phyloP scores from a whole-genome alignment of 768 basidiomycete genomes.

The Tulasnella sp. region DNA sequence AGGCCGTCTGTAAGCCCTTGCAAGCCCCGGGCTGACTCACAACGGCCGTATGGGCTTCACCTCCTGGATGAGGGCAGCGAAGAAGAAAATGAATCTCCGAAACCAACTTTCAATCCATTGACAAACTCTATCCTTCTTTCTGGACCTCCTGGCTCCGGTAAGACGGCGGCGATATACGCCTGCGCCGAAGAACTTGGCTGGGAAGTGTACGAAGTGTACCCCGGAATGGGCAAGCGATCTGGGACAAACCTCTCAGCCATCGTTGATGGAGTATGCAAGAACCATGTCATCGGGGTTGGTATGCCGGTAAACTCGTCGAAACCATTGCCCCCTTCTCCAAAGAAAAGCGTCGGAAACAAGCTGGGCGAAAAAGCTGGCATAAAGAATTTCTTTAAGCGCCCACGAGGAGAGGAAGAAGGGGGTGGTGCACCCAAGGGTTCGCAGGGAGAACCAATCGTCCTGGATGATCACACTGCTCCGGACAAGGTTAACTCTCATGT shows the following conservation, averaged over 20 bases:
- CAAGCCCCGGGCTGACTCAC: not conserved
- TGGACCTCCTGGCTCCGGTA: conserved; percentile 82
- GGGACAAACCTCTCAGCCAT: conserved; percentile 71
- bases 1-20: conserved; percentile 18
- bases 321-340: not conserved
- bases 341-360: not conserved
- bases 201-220: conserved; percentile 96
- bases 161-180: conserved; percentile 89
- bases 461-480: conserved; percentile 66
- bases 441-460: conserved; percentile 37
- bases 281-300: conserved; percentile 62
- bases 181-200: conserved; percentile 91
- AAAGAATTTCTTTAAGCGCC: not conserved
- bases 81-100: conserved; percentile 1
- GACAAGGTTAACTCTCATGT: conserved; percentile 86
- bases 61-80: conserved; percentile 9
- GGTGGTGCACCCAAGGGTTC: not conserved
- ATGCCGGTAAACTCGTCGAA: not conserved
- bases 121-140: conserved; percentile 82
- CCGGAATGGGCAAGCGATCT: conserved; percentile 87
- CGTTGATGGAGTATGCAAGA: conserved; percentile 90
- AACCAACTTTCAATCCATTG: conserved; percentile 37
- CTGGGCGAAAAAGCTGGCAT: not conserved
- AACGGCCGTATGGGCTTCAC: not conserved
- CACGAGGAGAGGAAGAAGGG: not conserved